Base-by-base conservation (phyloP, 176 grass and related monocot genomes). In the Carex cristatella region DNA sequence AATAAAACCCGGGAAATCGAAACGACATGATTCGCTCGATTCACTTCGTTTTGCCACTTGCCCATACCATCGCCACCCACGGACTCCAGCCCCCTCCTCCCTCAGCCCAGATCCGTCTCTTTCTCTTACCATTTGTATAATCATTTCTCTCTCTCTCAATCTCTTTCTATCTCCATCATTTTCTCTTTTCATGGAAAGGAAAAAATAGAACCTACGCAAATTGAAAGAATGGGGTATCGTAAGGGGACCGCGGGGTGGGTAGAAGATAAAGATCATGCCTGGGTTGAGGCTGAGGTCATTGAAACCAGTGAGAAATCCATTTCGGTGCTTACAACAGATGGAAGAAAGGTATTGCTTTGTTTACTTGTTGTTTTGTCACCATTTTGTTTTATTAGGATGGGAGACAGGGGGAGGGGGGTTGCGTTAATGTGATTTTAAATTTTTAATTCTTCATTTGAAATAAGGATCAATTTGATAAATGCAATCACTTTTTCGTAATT, bases 241-340 rank as follows among this genome's bases (percentile, higher is more conserved):
- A 86, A 80, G 57, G 94, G 89, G 64, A 79, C 85, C 37, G 82
- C 91, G 7, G 87, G 93, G 27, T 95, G 91, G 94, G 89, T 89
- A 56, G 91, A 95, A 76, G 87, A 93, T 75, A 81, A 84, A 60
- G 79, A 85, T 58, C 77, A 85, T 27, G 75, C 83, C 4, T 95
- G 94, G 91, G 69, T 69, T 6, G 91, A 95, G 81, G 94, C 89
- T 14, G 94, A 93, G 79, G 87, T 95, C 51, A 62, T 84, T 1
- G 70, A 90, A 14, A 81, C 79, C 54, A 80, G 27, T 44, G 69
- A 76, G 4, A 82, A 86, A 58, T 33, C 76, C 4, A 31, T 92
- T 69, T 60, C 72, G 1, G 84, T 92, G 68, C 69, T 85, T 15
- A 86, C 91, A 19, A 62, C 84, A 30, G 38, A 59, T 31, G 88